These are phyloP conservation scores for Lasiodiplodia hormozganensis DNA, from an alignment of 2,329 filamentous ascomycete genomes.

Conservation along the genomic window DNA sequence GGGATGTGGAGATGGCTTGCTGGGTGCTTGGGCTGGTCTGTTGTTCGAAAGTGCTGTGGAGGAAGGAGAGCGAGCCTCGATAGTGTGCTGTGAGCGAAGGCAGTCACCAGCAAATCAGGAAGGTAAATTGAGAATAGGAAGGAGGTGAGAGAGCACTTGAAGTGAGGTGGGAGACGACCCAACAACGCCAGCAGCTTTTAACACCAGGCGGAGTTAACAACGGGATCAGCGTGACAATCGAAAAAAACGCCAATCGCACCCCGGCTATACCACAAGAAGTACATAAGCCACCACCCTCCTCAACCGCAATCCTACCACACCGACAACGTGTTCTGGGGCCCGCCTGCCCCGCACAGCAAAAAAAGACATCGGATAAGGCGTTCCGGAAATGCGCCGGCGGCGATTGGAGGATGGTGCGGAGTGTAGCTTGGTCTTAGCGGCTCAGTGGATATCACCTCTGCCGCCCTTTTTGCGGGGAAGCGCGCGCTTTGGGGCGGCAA, in stretches of 20 bases:
- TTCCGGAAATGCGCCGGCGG: constrained; percentile 1
- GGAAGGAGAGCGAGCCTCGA: not conserved
- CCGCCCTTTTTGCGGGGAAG: constrained; percentile 21
- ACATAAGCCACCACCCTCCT: not conserved
- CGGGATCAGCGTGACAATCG: constrained; percentile 6
- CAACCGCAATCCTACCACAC: constrained; percentile 15
- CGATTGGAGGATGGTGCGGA: constrained; percentile 13
- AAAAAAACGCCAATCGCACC: not conserved
- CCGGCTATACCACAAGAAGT: not conserved
- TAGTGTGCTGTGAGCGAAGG: not conserved
- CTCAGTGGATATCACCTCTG: constrained; percentile 1
- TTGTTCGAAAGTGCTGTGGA: not conserved
- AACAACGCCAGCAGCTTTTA: constrained; percentile 3
- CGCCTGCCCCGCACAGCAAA: constrained; percentile 8
- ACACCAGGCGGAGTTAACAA: not conserved
- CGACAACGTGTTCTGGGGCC: constrained; percentile 7
- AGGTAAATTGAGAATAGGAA: not conserved
- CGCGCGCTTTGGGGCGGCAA: not conserved
- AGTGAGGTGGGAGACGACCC: not conserved
- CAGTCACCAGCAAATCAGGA: not conserved
- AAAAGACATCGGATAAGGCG: constrained; percentile 19
- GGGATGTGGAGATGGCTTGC: not conserved
- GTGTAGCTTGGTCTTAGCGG: constrained; percentile 21
- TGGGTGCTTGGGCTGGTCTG: not conserved
- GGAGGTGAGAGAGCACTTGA: not conserved